Evolutionary conservation across 2,329 filamentous ascomycete species (phyloP).

Genomic region (Fusarium gaditjirri): DNA sequence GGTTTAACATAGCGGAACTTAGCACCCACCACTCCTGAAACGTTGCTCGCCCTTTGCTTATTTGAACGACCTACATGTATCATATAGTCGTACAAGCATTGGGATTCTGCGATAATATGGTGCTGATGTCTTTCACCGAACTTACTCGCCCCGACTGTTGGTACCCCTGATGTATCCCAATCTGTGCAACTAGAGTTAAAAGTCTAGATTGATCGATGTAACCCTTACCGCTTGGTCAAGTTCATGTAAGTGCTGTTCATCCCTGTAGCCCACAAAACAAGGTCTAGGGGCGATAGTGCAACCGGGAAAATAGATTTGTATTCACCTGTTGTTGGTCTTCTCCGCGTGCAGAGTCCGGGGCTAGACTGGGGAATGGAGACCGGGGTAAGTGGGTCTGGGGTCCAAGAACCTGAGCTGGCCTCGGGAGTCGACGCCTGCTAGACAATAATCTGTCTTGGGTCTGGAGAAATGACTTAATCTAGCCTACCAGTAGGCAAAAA

Average conservation of each 20-base stretch:
- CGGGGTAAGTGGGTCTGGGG: slow-evolving; percentile 19
- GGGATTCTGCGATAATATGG: background rate
- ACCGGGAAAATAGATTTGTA: slow-evolving; percentile 43
- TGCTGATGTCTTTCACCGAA: background rate
- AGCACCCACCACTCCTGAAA: background rate
- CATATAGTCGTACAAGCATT: background rate
- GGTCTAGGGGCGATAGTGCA: slow-evolving; percentile 34
- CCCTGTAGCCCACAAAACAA: slow-evolving; percentile 17
- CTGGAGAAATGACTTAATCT: background rate
- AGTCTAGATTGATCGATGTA: slow-evolving; percentile 8
- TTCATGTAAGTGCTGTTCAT: slow-evolving; percentile 11
- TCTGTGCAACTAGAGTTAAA: background rate
- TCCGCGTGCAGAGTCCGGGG: slow-evolving; percentile 14
- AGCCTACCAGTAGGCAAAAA: background rate
- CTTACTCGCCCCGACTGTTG: background rate
- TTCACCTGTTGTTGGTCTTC: slow-evolving; percentile 22
- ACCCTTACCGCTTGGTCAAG: background rate
- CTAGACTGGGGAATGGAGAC: slow-evolving; percentile 13
- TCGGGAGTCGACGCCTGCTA: background rate
- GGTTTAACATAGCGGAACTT: slow-evolving; percentile 3
- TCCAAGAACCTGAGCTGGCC: background rate
- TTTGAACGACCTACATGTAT: background rate
- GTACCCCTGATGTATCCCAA: background rate
- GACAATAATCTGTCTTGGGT: background rate
- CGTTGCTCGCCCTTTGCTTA: background rate